Base-by-base conservation (phyloP, 306 rosid genomes). In the Rosa lucieae region DNA sequence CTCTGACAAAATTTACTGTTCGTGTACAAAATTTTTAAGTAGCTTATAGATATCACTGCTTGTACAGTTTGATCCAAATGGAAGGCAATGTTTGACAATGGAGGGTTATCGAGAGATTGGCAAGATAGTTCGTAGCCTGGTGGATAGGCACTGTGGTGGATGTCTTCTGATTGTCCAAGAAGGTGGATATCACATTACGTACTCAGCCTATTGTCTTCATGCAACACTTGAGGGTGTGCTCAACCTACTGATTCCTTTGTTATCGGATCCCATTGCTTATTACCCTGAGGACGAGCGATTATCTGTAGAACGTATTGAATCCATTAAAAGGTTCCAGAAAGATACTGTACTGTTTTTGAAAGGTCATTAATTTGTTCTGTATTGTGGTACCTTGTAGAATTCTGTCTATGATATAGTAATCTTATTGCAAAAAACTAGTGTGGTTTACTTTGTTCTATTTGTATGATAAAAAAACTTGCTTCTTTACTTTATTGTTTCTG, bases 41-140 rank as follows among this genome's bases (percentile, higher is more conserved):
- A 61, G 61, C 42, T 59, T 48, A 20, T 20, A 42, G 10, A 39
- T 11, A 52, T 40, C 5, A 44, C 37, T 79, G 29, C 14, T 35
- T 81, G 74, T 85, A 77, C 67, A 94, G 97, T 91, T 87, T 78
- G 98, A 94, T 89, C 97, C 98, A 23, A 94, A 92, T 80, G 98
- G 98, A 86, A 91, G 97, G 80, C 98, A 89, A 72, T 94, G 98
- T 83, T 88, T 94, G 87, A 92, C 98, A 56, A 91, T 91, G 95
- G 89, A 91, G 58, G 98, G 98, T 23, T 94, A 88, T 39, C 79
- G 92, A 76, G 89, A 86, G 74, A 91, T 89, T 10, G 97, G 98
- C 70, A 76, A 26, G 67, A 80, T 82, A 2, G 81, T 87, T 59
- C 73, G 68, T 23, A 51, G 40, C 42, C 87, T 94, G 51, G 89